Conservation (phyloP, 2,329 filamentous ascomycete genomes). For the Venturia pyrina region DNA sequence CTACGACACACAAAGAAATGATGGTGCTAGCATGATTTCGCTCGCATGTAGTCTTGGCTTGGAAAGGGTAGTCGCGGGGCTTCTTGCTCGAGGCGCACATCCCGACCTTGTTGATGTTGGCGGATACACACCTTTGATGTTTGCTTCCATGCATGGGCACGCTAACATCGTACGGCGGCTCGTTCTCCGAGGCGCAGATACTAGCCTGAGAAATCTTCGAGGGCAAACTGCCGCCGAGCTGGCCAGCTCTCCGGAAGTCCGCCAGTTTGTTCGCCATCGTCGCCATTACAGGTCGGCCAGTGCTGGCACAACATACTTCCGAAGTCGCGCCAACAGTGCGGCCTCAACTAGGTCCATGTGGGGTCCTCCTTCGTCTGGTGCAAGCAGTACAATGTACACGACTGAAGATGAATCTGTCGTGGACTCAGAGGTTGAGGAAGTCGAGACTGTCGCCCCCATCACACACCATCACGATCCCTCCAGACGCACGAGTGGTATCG, state of each 20-base stretch:
- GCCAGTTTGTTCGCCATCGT: constrained; percentile 52
- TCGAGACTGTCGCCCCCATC: neutral
- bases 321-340: constrained; percentile 55
- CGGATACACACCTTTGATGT: constrained; percentile 73
- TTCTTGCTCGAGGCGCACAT: constrained; percentile 69
- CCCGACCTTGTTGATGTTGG: constrained; percentile 65
- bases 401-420: constrained; percentile 12
- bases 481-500: neutral
- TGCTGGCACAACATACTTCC: constrained; percentile 44
- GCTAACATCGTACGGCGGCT: constrained; percentile 66
- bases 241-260: constrained; percentile 53
- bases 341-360: constrained; percentile 44
- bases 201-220: constrained; percentile 57
- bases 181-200: constrained; percentile 62
- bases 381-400: constrained; percentile 8
- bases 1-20: constrained; percentile 54
- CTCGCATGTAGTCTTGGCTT: constrained; percentile 67
- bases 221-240: constrained; percentile 64
- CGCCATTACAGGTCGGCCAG: constrained; percentile 57
- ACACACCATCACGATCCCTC: neutral
- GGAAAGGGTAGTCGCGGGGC: constrained; percentile 63
- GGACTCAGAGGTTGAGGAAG: constrained; percentile 9
- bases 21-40: constrained; percentile 73
- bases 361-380: constrained; percentile 12
- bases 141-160: constrained; percentile 68